These are phyloP conservation scores for Dipodascopsis uninucleata DNA, from an alignment of 805 yeast species.

Conservation along the genomic window DNA sequence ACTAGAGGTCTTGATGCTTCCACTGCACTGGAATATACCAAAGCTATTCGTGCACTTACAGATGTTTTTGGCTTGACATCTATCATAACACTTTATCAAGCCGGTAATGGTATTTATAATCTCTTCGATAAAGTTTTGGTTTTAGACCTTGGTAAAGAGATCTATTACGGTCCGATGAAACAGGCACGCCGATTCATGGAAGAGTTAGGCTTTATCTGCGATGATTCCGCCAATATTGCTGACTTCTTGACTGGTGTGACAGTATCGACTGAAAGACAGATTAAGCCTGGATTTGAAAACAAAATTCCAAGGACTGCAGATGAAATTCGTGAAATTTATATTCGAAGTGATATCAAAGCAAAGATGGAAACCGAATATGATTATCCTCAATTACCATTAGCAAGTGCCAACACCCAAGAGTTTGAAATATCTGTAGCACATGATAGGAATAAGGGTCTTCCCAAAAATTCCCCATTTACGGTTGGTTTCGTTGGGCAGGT, in stretches of 20 bases:
- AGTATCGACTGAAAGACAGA: constrained; percentile 56
- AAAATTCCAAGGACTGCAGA: constrained; percentile 56
- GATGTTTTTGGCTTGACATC: constrained; percentile 51
- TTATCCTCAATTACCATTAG: constrained; percentile 32
- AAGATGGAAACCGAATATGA: constrained; percentile 46
- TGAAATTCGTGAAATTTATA: constrained; percentile 61
- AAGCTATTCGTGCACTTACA: constrained; percentile 61
- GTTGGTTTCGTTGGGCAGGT: constrained; percentile 1
- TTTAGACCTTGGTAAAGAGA: constrained; percentile 57
- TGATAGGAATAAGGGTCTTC: not conserved
- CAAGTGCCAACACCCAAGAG: not conserved
- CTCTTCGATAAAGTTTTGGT: constrained; percentile 60
- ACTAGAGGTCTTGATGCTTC: constrained; percentile 84
- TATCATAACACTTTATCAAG: constrained; percentile 66
- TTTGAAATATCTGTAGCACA: not conserved
- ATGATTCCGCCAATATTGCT: constrained; percentile 63
- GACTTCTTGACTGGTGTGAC: constrained; percentile 67
- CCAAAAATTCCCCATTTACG: not conserved
- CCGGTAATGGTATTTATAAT: constrained; percentile 61
- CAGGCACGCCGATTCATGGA: constrained; percentile 56
- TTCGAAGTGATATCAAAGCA: constrained; percentile 43
- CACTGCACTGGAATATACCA: constrained; percentile 70
- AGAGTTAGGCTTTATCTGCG: constrained; percentile 61
- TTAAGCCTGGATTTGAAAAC: constrained; percentile 44
- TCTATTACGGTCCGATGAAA: constrained; percentile 56